Base-by-base conservation (phyloP, 1,139 yeast genomes). In the Komagataea norvegica region DNA sequence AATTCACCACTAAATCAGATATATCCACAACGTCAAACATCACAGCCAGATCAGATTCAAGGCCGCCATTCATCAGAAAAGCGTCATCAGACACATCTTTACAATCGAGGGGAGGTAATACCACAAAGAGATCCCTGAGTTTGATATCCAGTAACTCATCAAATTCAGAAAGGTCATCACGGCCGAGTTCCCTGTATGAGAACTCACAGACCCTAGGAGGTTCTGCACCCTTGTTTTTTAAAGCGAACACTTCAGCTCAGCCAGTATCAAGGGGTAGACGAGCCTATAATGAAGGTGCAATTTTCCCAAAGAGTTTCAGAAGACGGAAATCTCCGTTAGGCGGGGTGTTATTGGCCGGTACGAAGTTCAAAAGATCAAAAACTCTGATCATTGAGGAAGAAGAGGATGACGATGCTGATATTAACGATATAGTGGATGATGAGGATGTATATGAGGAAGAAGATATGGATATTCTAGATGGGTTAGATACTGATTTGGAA, bases 271-370 rank as follows among this genome's bases (percentile, higher is more conserved):
- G 42, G 5, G 41, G 51, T 6, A 75, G 70, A 4, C 40, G 51
- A 28, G 31, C 41, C 22, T 43, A 36, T 24, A 40, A 47, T 23
- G 54, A 51, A 46, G 67, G 48, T 70, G 68, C 42, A 49, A 61
- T 52, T 40, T 64, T 54, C 31, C 56, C 56, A 5, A 46, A 41
- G 29, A 36, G 40, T 6, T 43, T 56, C 60, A 70, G 60, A 64
- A 67, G 65, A 58, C 75, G 54, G 59, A 76, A 62, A 60, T 73
- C 56, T 3, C 65, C 68, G 13, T 44, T 62, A 8, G 63, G 64
- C 41, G 60, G 45, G 34, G 32, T 37, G 10, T 41, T 40, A 6
- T 40, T 46, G 8, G 41, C 50, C 4, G 37, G 44, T 6, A 36
- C 51, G 7, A 53, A 43, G 49, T 51, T 52, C 57, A 48, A 43